phyloP scores from a whole-genome alignment of 441 rosid genomes.

The Syzygium syzygioides region DNA sequence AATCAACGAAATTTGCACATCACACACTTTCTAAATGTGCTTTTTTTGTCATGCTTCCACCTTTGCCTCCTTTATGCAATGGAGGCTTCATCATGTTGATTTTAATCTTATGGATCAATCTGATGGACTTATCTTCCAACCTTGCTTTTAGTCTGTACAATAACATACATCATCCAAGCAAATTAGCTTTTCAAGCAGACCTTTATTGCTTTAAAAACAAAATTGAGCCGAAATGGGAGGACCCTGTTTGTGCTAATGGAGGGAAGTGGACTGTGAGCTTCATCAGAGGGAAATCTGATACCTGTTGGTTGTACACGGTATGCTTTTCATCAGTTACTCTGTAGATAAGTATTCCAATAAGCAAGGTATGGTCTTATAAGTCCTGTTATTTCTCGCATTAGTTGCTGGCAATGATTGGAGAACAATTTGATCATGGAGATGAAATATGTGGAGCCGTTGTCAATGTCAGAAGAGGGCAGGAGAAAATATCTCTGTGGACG shows the following conservation, averaged over 20 bases:
- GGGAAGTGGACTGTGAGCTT: constrained; percentile 79
- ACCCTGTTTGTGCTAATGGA: constrained; percentile 87
- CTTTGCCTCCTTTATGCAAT: background rate
- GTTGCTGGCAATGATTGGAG: constrained; percentile 95
- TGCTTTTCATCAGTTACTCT: background rate
- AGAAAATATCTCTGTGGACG: constrained; percentile 79
- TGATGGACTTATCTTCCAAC: background rate
- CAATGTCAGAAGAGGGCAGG: constrained; percentile 62
- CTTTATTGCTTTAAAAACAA: constrained; percentile 82
- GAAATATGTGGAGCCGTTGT: constrained; percentile 93
- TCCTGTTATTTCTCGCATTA: constrained; percentile 5
- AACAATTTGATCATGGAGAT: constrained; percentile 86
- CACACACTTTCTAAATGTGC: background rate
- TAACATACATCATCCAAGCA: constrained; percentile 68
- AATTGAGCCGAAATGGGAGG: constrained; percentile 97
- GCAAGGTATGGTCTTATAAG: background rate
- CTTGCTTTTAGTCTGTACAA: constrained; percentile 57
- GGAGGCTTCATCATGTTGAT: background rate
- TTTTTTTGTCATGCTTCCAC: background rate
- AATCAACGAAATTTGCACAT: background rate
- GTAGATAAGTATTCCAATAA: background rate
- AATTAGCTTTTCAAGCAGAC: constrained; percentile 56
- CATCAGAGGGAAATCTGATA: constrained; percentile 56
- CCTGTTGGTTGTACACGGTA: constrained; percentile 81
- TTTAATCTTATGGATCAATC: background rate